Base-by-base conservation (phyloP, 2,329 filamentous ascomycete species). In the Botrytis byssoidea region DNA sequence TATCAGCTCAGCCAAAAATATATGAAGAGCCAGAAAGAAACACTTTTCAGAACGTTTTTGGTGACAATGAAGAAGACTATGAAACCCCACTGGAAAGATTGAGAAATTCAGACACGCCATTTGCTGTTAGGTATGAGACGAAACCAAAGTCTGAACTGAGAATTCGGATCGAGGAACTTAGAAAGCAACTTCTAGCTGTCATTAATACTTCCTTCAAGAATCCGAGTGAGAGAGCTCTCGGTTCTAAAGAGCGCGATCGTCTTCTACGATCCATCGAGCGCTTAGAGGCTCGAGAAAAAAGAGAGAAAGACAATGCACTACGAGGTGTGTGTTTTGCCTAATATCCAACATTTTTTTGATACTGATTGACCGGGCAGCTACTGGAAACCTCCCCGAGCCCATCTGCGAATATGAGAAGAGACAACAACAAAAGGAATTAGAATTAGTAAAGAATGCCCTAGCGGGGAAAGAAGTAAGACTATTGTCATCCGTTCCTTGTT, bases 361-460 rank as follows among this genome's bases (percentile, higher is more conserved):
- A 68, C 22, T 42, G 46, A 64, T 72, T 18, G n/a, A 9, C 25
- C 9, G 6, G n/a, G 22, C 37, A 72, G 70, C 63, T 14, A 68
- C 70, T 16, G 70, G 70, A 5, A 48, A 29, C 1, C 51, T 78
- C 0, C 76, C 76, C 42, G 73, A 75, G 18, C 76, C 77, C 2
- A 66, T 76, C 40, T 65, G 65, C 12, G 42, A 57, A 7, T 51
- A 6, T 3, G 77, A 78, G 55, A 76, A 74, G 51, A 76, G 66
- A 22, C 69, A 65, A 3, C 35, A 74, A 3, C 57, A 70, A n/a
- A 55, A 63, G 4, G 61, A 61, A 20, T 69, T 57, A 16, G 42
- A 72, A 10, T 48, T 59, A 37, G 60, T 74, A 42, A 63, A 46
- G 6, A 75, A 76, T 32, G 74, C 75, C 0, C 68, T 73, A 1